Evolutionary conservation across 2,329 filamentous ascomycete species (phyloP), one percentile per base, ranked within the genome.

Genomic region (Colletotrichum sp.): DNA sequence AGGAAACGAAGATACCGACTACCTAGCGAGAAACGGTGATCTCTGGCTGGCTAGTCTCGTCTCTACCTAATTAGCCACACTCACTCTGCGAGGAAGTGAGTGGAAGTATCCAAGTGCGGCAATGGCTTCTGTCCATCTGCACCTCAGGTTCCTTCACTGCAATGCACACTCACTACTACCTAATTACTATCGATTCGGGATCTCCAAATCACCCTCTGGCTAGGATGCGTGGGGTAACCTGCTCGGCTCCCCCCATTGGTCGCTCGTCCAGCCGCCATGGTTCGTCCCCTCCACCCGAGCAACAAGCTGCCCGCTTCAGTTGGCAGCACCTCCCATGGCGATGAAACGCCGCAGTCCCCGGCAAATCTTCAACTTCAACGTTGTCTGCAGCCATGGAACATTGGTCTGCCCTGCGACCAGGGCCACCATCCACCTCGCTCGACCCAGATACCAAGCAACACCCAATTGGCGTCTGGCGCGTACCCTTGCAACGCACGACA

Each of bases 271-370:
- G 55, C 52, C 55, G 56, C 34, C 38, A 24, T 71, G 61, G 72
- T 74, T 74, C 73, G 32, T 75, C 69, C 69, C 62, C 73, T 71
- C 72, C 72, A 74, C 38, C 69, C 73, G 43, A 75, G 28, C 69
- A 58, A 58, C 32, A 56, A 69, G 43, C 62, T 48, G 69, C 69
- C 73, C 63, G 69, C 58, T 58, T 66, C 69, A 72, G 63, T 75
- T 75, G 73, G 73, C 63, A 72, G 68, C 68, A 67, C 62, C 55
- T 66, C 43, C 63, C 43, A 58, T 43, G 30, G 67, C 69, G 43
- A 67, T 73, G 69, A 73, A 73, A 75, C 62, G 63, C 69, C 69
- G 62, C 69, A 65, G 58, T 56, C 69, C 63, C 62, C 69, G 69
- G 63, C 63, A 68, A 73, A 73, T 73, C 73, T 75, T 75, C 69